Evolutionary conservation across 164 flowering plant genomes (phyloP).

Genomic region (Stephania japonica): DNA sequence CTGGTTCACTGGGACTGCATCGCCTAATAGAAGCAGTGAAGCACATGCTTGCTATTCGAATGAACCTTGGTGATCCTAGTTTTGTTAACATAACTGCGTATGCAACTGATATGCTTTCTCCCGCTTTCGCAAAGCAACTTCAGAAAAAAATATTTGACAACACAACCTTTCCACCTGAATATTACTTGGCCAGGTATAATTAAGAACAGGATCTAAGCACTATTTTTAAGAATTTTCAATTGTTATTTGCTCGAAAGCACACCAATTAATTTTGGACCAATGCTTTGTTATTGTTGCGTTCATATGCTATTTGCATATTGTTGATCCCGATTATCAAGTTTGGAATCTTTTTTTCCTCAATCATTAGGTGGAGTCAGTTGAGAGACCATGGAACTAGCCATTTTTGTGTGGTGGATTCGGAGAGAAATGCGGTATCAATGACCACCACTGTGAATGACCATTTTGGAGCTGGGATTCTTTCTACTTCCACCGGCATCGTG

Average conservation of each 20-base stretch:
- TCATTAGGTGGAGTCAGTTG: slow-evolving; percentile 75
- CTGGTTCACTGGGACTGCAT: slow-evolving; percentile 66
- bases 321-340: background rate
- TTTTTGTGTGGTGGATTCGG: slow-evolving; percentile 80
- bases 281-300: too few relatives aligned
- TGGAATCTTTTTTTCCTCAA: background rate
- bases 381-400: slow-evolving; percentile 92
- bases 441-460: slow-evolving; percentile 70
- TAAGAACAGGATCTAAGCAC: background rate
- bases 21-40: slow-evolving; percentile 80
- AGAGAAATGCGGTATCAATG: slow-evolving; percentile 89
- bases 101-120: slow-evolving; percentile 64
- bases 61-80: slow-evolving; percentile 86
- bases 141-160: slow-evolving; percentile 65
- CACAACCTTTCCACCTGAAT: slow-evolving; percentile 74
- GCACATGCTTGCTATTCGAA: slow-evolving; percentile 80
- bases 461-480: slow-evolving; percentile 71
- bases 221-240: too few relatives aligned
- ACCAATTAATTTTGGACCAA: too few relatives aligned
- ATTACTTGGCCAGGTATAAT: slow-evolving; percentile 59
- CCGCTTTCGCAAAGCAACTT: slow-evolving; percentile 48
- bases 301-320: too few relatives aligned
- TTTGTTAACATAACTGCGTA: slow-evolving; percentile 16
- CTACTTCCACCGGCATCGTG: slow-evolving; percentile 83
- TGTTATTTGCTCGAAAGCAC: too few relatives aligned